Evolutionary conservation across 345 rosid species (phyloP), one percentile per base, ranked within the genome.

Genomic region (Dimocarpus longan): DNA sequence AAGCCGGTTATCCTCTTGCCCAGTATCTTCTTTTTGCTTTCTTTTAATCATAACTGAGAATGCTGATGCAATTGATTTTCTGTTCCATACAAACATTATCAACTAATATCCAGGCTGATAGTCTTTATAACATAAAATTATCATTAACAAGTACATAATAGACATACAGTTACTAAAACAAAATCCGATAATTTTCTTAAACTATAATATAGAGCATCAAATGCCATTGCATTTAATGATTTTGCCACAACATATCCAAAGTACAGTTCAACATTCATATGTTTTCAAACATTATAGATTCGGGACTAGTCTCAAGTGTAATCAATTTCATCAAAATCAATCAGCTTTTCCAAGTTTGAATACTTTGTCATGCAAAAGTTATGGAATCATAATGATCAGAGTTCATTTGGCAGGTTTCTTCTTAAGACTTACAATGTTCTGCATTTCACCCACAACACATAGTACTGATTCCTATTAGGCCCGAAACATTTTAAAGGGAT

Each of bases 1-100:
- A 93, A 93, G 72, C 94, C 95, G 56, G 93, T 91, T 76, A 91
- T 88, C 75, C 93, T 84, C 86, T 87, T 90, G 85, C 91, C 90
- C n/a, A 88, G 75, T 28, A 78, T 78, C 84, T 93, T 93, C 84
- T 90, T 91, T 82, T 86, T 90, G 59, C 93, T 86, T 72, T 93
- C 88, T 75, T 26, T 26, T 1, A 93, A 68, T 78, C 82, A 81
- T 71, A 91, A 76, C 80, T 89, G 88, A 77, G 79, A 80, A 24
- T 82, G 91, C 82, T 84, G 78, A 68, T 85, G 84, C 79, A 91
- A 74, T 59, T 76, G 86, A 76, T 91, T 82, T 80, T 87, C 97
- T 93, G 88, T 66, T 56, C 57, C 52, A 73, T n/a, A 70, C 76
- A 66, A 68, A 40, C 28, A 78, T 66, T 60, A 76, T 64, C 50